Evolutionary conservation across 306 rosid species (phyloP).

Genomic region (Acacia crassicarpa): DNA sequence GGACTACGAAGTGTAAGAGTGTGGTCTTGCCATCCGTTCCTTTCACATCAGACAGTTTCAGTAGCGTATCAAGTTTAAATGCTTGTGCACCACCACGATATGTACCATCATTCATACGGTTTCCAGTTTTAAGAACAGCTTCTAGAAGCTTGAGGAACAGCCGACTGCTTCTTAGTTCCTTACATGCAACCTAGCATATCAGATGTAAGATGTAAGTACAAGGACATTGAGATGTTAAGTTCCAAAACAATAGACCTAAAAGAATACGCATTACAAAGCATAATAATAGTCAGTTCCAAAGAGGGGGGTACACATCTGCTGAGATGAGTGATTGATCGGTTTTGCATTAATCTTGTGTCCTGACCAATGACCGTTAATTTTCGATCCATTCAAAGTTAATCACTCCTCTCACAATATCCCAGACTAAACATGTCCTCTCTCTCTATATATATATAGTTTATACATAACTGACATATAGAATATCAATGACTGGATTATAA

Average conservation of each 20-base stretch:
- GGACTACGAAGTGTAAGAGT: slow-evolving; percentile 86
- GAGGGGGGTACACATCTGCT: not conserved
- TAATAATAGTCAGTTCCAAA: not conserved
- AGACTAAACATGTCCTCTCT: not conserved
- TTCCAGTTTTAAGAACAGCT: slow-evolving; percentile 99
- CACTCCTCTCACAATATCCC: not conserved
- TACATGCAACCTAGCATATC: slow-evolving; percentile 72
- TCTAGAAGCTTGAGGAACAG: slow-evolving; percentile 94
- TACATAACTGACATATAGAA: not conserved
- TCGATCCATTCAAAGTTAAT: not conserved
- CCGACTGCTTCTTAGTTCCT: slow-evolving; percentile 77
- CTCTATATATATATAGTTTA: not conserved
- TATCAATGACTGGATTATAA: not conserved
- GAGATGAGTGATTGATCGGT: not conserved
- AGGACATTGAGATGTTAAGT: not conserved
- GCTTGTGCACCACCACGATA: slow-evolving; percentile 97
- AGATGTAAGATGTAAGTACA: slow-evolving; percentile 35
- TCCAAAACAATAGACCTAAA: not conserved
- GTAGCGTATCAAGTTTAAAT: slow-evolving; percentile 87
- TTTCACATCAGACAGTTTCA: slow-evolving; percentile 89
- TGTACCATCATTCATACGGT: slow-evolving; percentile 96
- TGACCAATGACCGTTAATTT: not conserved
- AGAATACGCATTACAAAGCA: not conserved
- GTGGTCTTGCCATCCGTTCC: slow-evolving; percentile 96
- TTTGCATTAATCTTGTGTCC: not conserved